Percentiles rank a stretch among this genome's conserved stretches.
These are phyloP conservation scores for Solanum boliviense DNA, from an alignment of 257 asterid genomes.

Conservation along the genomic window DNA sequence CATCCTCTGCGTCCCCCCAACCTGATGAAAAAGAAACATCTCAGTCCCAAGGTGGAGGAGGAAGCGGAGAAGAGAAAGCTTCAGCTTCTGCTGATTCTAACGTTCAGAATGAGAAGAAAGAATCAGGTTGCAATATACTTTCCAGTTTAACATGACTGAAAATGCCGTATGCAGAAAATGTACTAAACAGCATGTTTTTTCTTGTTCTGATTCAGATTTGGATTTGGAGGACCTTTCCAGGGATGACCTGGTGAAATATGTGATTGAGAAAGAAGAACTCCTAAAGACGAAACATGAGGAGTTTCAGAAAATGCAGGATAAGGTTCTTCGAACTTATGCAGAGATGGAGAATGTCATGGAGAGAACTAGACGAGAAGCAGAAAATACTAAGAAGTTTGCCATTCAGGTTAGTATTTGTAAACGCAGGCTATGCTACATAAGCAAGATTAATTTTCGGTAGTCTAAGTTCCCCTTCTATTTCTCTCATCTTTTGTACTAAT, in stretches of 20 bases:
- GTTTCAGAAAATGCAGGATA: slow-evolving; percentile 52
- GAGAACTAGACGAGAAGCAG: slow-evolving; percentile 75
- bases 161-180: slow-evolving; percentile 11
- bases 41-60: slow-evolving; percentile 26
- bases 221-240: slow-evolving; percentile 57
- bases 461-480: background rate
- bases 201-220: slow-evolving; percentile 33
- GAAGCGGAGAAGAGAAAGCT: slow-evolving; percentile 7
- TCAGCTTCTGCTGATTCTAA: slow-evolving; percentile 26
- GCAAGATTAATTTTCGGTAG: background rate
- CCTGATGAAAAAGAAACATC: slow-evolving; percentile 33
- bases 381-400: slow-evolving; percentile 75
- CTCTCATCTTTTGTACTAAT: background rate
- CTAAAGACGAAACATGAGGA: slow-evolving; percentile 48
- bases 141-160: background rate
- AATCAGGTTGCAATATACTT: slow-evolving; percentile 42
- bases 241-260: slow-evolving; percentile 63
- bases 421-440: background rate
- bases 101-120: slow-evolving; percentile 25
- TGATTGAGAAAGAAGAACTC: slow-evolving; percentile 53
- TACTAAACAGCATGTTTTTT: slow-evolving; percentile 27
- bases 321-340: slow-evolving; percentile 58
- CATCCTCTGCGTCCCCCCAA: slow-evolving; percentile 52
- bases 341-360: slow-evolving; percentile 83
- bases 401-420: slow-evolving; percentile 43